These are phyloP conservation scores for Lobosporangium transversale DNA, from an alignment of 192 early-diverging fungal species.

Conservation along the genomic window DNA sequence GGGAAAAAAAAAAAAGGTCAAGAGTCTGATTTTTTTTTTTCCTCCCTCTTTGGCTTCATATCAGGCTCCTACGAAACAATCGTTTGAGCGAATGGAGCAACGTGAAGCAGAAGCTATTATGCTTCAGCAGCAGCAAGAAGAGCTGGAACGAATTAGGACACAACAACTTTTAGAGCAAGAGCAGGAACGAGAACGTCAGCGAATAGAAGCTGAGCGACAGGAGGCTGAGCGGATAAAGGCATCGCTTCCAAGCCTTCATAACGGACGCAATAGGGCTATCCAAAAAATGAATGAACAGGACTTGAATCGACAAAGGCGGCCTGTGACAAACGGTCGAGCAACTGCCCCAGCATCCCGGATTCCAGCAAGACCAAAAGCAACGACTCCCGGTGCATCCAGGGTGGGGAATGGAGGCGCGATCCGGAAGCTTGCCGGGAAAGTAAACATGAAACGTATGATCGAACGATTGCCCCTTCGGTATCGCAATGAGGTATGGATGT, in stretches of 20 bases:
- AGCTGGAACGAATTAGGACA: slow-evolving; percentile 30
- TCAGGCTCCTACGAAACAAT: slow-evolving; percentile 40
- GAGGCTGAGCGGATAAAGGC: slow-evolving; percentile 29
- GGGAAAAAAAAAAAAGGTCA: background rate
- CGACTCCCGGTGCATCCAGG: slow-evolving; percentile 20
- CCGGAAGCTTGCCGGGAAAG: slow-evolving; percentile 30
- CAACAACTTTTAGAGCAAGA: slow-evolving; percentile 42
- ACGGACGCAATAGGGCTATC: background rate
- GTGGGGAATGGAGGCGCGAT: slow-evolving; percentile 28
- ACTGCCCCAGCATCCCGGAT: slow-evolving; percentile 9
- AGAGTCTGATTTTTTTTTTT: background rate
- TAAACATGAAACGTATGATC: slow-evolving; percentile 46
- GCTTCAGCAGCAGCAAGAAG: slow-evolving; percentile 43
- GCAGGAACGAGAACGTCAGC: slow-evolving; percentile 27
- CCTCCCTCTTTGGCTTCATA: background rate
- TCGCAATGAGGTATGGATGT: slow-evolving; percentile 35
- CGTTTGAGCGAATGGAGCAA: slow-evolving; percentile 45
- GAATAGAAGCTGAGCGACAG: slow-evolving; percentile 26
- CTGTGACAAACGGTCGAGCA: slow-evolving; percentile 6
- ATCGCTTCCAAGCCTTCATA: slow-evolving; percentile 6
- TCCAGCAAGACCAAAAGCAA: slow-evolving; percentile 9
- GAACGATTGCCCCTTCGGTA: slow-evolving; percentile 37
- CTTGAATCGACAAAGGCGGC: slow-evolving; percentile 3
- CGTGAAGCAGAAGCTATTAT: slow-evolving; percentile 37
- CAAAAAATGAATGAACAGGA: slow-evolving; percentile 6